phyloP scores from a whole-genome alignment of 257 asterid genomes.

The Primulina huaijiensis region DNA sequence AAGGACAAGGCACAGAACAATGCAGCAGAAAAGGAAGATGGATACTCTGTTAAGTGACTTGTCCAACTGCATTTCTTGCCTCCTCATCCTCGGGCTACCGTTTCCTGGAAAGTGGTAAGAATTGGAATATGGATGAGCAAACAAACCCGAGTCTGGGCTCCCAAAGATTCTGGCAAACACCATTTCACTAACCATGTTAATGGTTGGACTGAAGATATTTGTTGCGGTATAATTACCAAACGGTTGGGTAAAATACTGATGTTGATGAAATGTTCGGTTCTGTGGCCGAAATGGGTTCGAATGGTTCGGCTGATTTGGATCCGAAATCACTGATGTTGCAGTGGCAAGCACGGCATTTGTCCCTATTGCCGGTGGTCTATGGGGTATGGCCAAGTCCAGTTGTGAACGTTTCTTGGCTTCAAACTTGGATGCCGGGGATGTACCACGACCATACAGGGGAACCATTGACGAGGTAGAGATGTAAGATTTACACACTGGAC shows the following conservation, averaged over 20 bases:
- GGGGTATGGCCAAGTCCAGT: conserved; percentile 51
- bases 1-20: conserved; percentile 66
- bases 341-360: conserved; percentile 26
- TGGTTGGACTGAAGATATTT: conserved; percentile 56
- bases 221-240: conserved; percentile 35
- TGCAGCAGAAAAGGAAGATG: conserved; percentile 68
- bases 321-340: conserved; percentile 30
- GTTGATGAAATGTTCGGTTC: conserved; percentile 32
- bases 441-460: conserved; percentile 80
- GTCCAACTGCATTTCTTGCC: conserved; percentile 72
- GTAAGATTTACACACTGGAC: conserved; percentile 76
- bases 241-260: conserved; percentile 37
- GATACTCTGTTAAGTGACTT: conserved; percentile 72
- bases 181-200: conserved; percentile 73
- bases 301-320: conserved; percentile 35
- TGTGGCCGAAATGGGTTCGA: conserved; percentile 30
- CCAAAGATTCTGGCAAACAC: conserved; percentile 72
- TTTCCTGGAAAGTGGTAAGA: conserved; percentile 40
- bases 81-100: conserved; percentile 68
- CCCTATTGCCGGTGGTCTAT: conserved; percentile 61
- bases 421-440: conserved; percentile 41
- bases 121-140: conserved; percentile 52
- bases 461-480: conserved; percentile 66
- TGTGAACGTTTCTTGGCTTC: conserved; percentile 44
- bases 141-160: conserved; percentile 45